Evolutionary conservation across 768 basidiomycete genomes (phyloP).

Genomic region (Phylloporus sp.): DNA sequence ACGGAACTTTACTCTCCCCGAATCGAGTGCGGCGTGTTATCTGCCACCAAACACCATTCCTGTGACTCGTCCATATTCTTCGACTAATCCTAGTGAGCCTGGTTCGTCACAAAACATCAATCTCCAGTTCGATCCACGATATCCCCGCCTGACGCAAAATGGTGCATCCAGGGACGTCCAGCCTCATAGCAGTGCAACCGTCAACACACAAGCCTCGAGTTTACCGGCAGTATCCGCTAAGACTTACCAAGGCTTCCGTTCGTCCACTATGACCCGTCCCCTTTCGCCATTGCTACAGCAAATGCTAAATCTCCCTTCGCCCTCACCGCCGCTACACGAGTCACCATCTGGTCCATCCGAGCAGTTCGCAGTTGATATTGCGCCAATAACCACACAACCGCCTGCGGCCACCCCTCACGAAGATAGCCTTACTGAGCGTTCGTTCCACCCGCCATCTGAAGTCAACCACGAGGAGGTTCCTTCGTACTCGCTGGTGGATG

Average conservation of each 20-base stretch:
- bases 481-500: conserved; percentile 22
- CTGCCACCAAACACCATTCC: background rate
- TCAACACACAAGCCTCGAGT: background rate
- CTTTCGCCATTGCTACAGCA: conserved; percentile 1
- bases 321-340: conserved; percentile 4
- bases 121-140: background rate
- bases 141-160: background rate
- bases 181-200: background rate
- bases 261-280: background rate
- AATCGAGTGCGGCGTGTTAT: background rate
- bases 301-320: background rate
- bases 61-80: background rate
- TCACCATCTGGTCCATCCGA: background rate
- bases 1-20: background rate
- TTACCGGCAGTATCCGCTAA: background rate
- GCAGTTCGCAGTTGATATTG: background rate
- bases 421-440: background rate
- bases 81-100: background rate
- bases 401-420: background rate
- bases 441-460: background rate
- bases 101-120: background rate
- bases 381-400: background rate
- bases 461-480: conserved; percentile 18
- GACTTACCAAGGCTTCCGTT: background rate
- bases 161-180: background rate